Evolutionary conservation across 768 basidiomycete genomes (phyloP).

Genomic region (Tephrocybe sp.): DNA sequence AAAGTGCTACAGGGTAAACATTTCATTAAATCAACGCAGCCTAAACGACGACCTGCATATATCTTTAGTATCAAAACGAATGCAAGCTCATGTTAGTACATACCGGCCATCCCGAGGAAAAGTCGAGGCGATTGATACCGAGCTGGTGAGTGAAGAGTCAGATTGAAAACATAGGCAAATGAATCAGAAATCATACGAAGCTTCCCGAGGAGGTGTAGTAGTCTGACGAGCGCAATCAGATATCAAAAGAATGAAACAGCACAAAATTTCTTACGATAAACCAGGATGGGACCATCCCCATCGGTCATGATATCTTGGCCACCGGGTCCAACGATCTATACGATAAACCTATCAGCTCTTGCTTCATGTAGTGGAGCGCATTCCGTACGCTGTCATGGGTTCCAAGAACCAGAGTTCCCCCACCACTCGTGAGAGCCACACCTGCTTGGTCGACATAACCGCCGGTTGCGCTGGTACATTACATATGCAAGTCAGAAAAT

Average conservation of each 20-base stretch:
- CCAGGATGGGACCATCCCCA: conserved; percentile 41
- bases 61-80: no score
- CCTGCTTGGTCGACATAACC: conserved; percentile 46
- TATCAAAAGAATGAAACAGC: neutral
- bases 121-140: conserved; percentile 46
- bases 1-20: no score
- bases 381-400: conserved; percentile 40
- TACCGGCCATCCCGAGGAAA: conserved; percentile 51
- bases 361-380: conserved; percentile 7
- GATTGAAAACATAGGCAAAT: no score
- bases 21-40: no score
- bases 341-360: no score
- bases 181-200: conserved; percentile 41
- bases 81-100: no score
- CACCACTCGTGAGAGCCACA: conserved; percentile 42
- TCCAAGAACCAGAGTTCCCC: conserved; percentile 49
- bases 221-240: conserved; percentile 35
- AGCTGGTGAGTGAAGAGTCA: no score
- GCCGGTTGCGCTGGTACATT: conserved; percentile 36
- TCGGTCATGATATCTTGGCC: conserved; percentile 50
- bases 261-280: conserved; percentile 44
- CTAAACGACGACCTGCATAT: no score
- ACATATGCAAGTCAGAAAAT: neutral
- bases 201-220: conserved; percentile 48
- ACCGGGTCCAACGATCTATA: conserved; percentile 50